Evolutionary conservation across 1,139 yeast species (phyloP).

Genomic region (Pichia sp.): DNA sequence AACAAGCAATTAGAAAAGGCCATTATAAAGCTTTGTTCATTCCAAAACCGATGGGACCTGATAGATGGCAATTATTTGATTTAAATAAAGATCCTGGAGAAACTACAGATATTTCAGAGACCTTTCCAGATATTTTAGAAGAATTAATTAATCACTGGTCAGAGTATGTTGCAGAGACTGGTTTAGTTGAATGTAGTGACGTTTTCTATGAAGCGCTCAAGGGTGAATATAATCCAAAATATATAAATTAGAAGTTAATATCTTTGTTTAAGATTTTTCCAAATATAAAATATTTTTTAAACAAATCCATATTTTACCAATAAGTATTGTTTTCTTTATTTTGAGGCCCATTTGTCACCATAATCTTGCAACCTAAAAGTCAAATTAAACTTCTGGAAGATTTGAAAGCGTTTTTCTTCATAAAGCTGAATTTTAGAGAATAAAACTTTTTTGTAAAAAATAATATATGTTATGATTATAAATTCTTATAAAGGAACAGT

Average conservation of each 20-base stretch:
- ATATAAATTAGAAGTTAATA: background rate
- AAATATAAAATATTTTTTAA: conserved; percentile 23
- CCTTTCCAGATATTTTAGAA: conserved; percentile 32
- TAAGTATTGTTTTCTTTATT: no score
- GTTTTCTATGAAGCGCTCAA: conserved; percentile 7
- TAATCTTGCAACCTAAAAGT: no score
- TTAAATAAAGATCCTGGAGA: conserved; percentile 41
- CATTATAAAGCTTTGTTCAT: conserved; percentile 42
- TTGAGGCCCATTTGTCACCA: no score
- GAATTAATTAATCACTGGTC: conserved; percentile 45
- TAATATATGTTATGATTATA: no score
- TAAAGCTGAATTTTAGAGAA: no score
- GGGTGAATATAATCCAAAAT: conserved; percentile 8
- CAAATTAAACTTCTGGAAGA: no score
- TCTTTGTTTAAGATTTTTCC: conserved; percentile 20
- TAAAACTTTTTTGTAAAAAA: no score
- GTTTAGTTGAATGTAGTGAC: conserved; percentile 35
- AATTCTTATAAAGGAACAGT: no score
- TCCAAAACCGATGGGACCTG: conserved; percentile 45
- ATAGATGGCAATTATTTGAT: conserved; percentile 45
- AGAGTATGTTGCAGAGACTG: conserved; percentile 49
- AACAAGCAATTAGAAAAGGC: conserved; percentile 49
- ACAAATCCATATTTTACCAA: no score
- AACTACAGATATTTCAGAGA: conserved; percentile 35
- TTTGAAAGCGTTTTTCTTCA: no score